Evolutionary conservation across 2,329 filamentous ascomycete species (phyloP).

Genomic region (Whalleya microplaca): DNA sequence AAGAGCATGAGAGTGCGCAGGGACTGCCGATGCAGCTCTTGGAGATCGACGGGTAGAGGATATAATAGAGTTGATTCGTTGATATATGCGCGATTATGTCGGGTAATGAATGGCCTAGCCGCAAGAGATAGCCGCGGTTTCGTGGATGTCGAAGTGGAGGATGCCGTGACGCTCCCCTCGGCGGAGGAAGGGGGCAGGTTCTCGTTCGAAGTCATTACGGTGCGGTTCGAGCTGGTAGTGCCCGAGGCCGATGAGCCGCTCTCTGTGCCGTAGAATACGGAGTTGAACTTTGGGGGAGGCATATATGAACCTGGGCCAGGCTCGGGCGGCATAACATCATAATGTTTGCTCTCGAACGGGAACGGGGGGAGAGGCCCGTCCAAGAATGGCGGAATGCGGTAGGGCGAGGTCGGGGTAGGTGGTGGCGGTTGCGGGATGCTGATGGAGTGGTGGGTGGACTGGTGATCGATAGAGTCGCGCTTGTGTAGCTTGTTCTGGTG

Average conservation of each 20-base stretch:
- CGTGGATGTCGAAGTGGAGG: slow-evolving; percentile 31
- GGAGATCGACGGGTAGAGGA: slow-evolving; percentile 84
- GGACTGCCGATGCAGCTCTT: slow-evolving; percentile 85
- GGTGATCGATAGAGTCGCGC: slow-evolving; percentile 24
- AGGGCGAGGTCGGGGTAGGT: slow-evolving; percentile 16
- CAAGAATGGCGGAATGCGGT: slow-evolving; percentile 8
- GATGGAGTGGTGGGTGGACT: slow-evolving; percentile 15
- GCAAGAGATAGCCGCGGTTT: slow-evolving; percentile 25
- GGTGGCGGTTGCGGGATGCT: slow-evolving; percentile 13
- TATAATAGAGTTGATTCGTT: slow-evolving; percentile 74
- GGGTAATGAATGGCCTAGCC: slow-evolving; percentile 64
- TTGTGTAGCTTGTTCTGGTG: slow-evolving; percentile 22
- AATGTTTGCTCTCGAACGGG: slow-evolving; percentile 23
- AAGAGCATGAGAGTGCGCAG: slow-evolving; percentile 81
- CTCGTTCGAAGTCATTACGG: slow-evolving; percentile 54
- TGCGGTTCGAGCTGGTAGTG: slow-evolving; percentile 44
- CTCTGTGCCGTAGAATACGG: slow-evolving; percentile 46
- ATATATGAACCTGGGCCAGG: slow-evolving; percentile 15
- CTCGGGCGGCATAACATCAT: slow-evolving; percentile 30
- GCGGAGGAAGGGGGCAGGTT: slow-evolving; percentile 43
- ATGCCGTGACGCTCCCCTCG: slow-evolving; percentile 43
- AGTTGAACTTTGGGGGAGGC: slow-evolving; percentile 33
- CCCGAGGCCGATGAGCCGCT: slow-evolving; percentile 53
- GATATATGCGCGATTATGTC: slow-evolving; percentile 82
- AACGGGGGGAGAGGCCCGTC: slow-evolving; percentile 19